A percentile compares a stretch with the other conserved stretches of the same genome.
phyloP scores from a whole-genome alignment of 371 early-diverging fungal species.

The Zancudomyces culisetae region DNA sequence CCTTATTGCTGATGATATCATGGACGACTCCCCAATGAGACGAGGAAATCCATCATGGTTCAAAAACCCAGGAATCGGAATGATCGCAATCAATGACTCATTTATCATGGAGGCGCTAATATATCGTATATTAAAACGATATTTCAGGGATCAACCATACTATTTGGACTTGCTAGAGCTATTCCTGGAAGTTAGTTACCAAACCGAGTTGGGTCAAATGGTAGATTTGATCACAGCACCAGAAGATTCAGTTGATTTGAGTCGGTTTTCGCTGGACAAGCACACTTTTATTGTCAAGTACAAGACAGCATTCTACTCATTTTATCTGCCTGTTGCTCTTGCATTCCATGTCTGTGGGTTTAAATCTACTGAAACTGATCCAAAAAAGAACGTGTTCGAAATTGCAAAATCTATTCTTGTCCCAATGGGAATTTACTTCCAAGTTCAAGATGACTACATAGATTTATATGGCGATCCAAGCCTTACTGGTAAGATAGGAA shows the following conservation, averaged over 20 bases:
- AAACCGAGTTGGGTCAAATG: conserved; percentile 94
- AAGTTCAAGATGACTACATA: conserved; percentile 91
- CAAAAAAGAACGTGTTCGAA: conserved; percentile 51
- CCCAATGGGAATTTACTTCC: conserved; percentile 92
- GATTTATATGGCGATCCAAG: conserved; percentile 83
- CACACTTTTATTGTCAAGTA: conserved; percentile 84
- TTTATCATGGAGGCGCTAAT: conserved; percentile 82
- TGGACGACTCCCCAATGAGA: conserved; percentile 87
- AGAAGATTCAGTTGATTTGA: conserved; percentile 76
- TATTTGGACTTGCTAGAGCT: conserved; percentile 81
- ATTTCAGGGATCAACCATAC: conserved; percentile 62
- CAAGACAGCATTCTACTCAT: conserved; percentile 98
- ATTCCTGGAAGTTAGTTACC: conserved; percentile 84
- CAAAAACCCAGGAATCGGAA: conserved; percentile 57
- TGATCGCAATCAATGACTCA: conserved; percentile 85
- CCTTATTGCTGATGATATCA: conserved; percentile 93
- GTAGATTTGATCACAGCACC: conserved; percentile 93
- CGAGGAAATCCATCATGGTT: conserved; percentile 96
- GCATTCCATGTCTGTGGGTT: conserved; percentile 77
- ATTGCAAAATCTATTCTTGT: conserved; percentile 67
- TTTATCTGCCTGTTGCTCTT: conserved; percentile 92
- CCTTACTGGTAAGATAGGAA: conserved; percentile 92
- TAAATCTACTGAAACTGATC: conserved; percentile 35
- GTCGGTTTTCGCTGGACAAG: conserved; percentile 73
- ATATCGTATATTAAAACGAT: conserved; percentile 75